phyloP scores from a whole-genome alignment of 2,329 filamentous ascomycete genomes.

The Arthrobotrys entomopaga region DNA sequence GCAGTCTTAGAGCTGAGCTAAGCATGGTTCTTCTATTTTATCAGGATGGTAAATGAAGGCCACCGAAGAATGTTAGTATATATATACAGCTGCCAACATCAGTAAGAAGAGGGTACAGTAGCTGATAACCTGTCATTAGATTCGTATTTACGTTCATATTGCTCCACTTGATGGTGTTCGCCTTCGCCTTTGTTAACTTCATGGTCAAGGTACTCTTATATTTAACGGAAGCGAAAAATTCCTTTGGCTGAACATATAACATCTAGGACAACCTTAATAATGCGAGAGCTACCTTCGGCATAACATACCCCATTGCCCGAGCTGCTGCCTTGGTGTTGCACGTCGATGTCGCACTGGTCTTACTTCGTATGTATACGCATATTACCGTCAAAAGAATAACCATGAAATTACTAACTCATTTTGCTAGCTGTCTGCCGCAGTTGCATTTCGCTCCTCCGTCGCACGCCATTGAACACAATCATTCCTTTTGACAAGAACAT shows the following conservation, averaged over 20 bases:
- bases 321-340: conserved; percentile 80
- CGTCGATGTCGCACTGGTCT: conserved; percentile 80
- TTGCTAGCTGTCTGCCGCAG: conserved; percentile 76
- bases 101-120: too few relatives aligned
- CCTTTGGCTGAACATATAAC: neutral
- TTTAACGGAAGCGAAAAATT: neutral
- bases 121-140: conserved; percentile 63
- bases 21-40: neutral
- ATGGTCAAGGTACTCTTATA: conserved; percentile 69
- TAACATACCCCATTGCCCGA: conserved; percentile 80
- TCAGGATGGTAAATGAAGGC: conserved; percentile 84
- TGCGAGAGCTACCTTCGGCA: conserved; percentile 75
- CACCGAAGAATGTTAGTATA: conserved; percentile 77
- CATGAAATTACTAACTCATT: neutral
- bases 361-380: conserved; percentile 67
- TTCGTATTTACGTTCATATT: conserved; percentile 80
- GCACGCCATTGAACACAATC: conserved; percentile 84
- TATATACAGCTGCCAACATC: neutral
- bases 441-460: conserved; percentile 80
- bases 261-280: conserved; percentile 71
- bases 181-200: conserved; percentile 83
- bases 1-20: conserved; percentile 2
- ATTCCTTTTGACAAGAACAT: conserved; percentile 87
- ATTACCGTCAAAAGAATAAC: neutral
- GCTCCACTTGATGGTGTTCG: conserved; percentile 79